phyloP scores from a whole-genome alignment of 768 basidiomycete genomes.

The Collybiopsis confluens region DNA sequence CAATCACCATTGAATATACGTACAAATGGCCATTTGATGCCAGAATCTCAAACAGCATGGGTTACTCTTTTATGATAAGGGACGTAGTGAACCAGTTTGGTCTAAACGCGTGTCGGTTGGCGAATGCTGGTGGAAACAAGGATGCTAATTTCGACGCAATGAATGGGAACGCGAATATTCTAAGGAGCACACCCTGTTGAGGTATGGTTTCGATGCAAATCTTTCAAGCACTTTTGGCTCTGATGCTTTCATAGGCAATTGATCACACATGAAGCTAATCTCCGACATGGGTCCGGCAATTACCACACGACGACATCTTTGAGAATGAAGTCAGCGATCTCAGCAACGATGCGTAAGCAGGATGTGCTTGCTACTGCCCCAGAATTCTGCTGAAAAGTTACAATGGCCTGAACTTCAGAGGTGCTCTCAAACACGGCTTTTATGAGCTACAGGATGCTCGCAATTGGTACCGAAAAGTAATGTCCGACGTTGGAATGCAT shows the following conservation, averaged over 20 bases:
- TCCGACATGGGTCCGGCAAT: constrained; percentile 71
- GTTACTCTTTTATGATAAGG: constrained; percentile 87
- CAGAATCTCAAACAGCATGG: constrained; percentile 98
- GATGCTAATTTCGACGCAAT: constrained; percentile 99
- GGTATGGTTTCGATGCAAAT: no score
- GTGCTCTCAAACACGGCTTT: constrained; percentile 91
- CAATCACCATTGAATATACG: constrained; percentile 92
- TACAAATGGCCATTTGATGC: constrained; percentile 94
- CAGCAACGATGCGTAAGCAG: constrained; percentile 79
- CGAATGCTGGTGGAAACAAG: constrained; percentile 95
- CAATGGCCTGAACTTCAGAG: constrained; percentile 87
- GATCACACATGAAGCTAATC: constrained; percentile 59
- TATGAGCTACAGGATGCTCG: constrained; percentile 91
- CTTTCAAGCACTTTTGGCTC: no score
- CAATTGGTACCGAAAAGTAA: constrained; percentile 96
- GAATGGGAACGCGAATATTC: constrained; percentile 93
- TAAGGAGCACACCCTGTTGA: constrained; percentile 89
- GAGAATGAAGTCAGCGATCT: constrained; percentile 87
- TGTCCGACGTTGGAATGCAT: constrained; percentile 88
- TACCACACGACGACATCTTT: constrained; percentile 90
- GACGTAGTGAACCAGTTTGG: constrained; percentile 94
- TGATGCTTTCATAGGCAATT: constrained; percentile 59
- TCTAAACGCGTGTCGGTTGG: constrained; percentile 91
- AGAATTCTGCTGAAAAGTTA: background rate
- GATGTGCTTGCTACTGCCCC: background rate